These are phyloP conservation scores for Pinus albicaulis DNA, from an alignment of 75 land plant genomes.

Conservation along the genomic window DNA sequence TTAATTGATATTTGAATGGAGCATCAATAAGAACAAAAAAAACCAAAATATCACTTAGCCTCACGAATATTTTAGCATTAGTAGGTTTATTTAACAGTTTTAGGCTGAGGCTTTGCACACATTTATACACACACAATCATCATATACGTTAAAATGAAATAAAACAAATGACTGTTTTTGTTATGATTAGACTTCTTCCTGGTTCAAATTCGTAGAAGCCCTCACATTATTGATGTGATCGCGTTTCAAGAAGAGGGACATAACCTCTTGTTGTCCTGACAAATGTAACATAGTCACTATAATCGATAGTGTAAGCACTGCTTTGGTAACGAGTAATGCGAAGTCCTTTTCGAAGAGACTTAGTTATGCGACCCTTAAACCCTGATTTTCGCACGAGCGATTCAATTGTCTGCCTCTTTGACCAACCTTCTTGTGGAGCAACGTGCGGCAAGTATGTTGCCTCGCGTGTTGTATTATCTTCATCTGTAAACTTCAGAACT, in stretches of 20 bases:
- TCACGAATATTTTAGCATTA: too few relatives aligned
- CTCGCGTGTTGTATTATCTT: conserved; percentile 74
- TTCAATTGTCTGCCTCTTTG: conserved; percentile 86
- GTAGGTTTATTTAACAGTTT: too few relatives aligned
- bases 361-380: conserved; percentile 74
- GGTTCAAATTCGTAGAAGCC: too few relatives aligned
- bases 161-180: too few relatives aligned
- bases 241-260: conserved; percentile 28
- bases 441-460: conserved; percentile 98
- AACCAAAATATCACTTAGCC: too few relatives aligned
- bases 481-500: conserved; percentile 94
- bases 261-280: conserved; percentile 69
- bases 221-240: too few relatives aligned
- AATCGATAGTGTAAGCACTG: conserved; percentile 90
- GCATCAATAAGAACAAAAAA: too few relatives aligned
- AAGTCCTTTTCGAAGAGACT: conserved; percentile 71
- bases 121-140: too few relatives aligned
- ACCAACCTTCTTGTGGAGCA: conserved; percentile 98
- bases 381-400: conserved; percentile 92
- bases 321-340: conserved; percentile 91
- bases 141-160: too few relatives aligned
- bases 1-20: too few relatives aligned
- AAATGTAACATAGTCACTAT: conserved; percentile 75
- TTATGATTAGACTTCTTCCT: too few relatives aligned
- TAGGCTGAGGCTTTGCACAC: too few relatives aligned